Percentiles rank a stretch among this genome's conserved stretches.
Evolutionary conservation across 169 alveolate genomes (phyloP).

Genomic region (Babesia sp.): DNA sequence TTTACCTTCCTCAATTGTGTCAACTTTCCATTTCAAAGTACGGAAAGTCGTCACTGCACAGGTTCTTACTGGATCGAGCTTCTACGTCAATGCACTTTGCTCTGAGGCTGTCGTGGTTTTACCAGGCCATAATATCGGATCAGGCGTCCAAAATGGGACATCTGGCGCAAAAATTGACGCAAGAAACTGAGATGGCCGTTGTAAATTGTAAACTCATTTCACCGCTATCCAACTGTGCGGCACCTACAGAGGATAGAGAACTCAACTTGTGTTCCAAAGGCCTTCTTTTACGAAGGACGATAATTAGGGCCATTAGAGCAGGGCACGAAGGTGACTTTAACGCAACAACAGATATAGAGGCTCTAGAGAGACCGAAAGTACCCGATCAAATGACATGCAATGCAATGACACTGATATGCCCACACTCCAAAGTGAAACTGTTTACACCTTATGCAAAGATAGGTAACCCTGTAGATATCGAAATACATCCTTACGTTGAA

Average conservation of each 20-base stretch:
- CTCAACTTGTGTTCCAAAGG: slow-evolving; percentile 70
- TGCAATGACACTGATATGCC: slow-evolving; percentile 50
- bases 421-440: slow-evolving; percentile 72
- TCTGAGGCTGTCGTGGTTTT: slow-evolving; percentile 84
- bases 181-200: slow-evolving; percentile 90
- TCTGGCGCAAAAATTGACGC: slow-evolving; percentile 84
- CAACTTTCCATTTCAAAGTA: slow-evolving; percentile 72
- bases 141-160: slow-evolving; percentile 73
- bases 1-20: slow-evolving; percentile 83
- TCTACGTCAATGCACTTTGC: slow-evolving; percentile 87
- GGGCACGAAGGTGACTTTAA: slow-evolving; percentile 2
- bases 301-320: slow-evolving; percentile 40
- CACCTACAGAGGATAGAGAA: slow-evolving; percentile 33
- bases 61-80: slow-evolving; percentile 83
- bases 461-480: slow-evolving; percentile 76
- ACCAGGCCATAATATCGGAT: slow-evolving; percentile 82
- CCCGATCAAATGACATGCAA: slow-evolving; percentile 59
- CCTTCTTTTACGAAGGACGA: slow-evolving; percentile 59
- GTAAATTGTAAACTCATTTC: slow-evolving; percentile 84
- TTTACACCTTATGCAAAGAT: slow-evolving; percentile 76
- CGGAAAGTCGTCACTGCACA: slow-evolving; percentile 77
- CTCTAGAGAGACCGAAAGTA: slow-evolving; percentile 42
- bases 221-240: slow-evolving; percentile 18
- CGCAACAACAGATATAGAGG: slow-evolving; percentile 28
- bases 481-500: slow-evolving; percentile 72